These are phyloP conservation scores for Daldinia vernicosa DNA, from an alignment of 495 filamentous ascomycete species.

Conservation along the genomic window DNA sequence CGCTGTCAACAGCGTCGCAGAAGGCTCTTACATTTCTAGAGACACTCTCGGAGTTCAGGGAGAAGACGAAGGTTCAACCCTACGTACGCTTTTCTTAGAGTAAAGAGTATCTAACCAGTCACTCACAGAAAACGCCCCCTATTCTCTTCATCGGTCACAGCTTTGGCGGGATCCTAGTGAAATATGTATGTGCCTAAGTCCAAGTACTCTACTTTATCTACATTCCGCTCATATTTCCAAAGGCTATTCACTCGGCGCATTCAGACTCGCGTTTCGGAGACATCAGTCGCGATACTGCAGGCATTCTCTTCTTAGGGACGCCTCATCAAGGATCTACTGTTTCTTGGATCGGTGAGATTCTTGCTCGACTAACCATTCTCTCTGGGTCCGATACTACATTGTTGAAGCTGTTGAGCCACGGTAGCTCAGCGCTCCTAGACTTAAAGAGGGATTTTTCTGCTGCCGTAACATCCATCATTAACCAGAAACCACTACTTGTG, in stretches of 20 bases:
- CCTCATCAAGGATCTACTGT: not conserved
- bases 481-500: not conserved
- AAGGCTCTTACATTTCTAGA: conserved; percentile 7
- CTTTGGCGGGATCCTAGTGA: not conserved
- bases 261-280: not conserved
- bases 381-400: not conserved
- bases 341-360: not conserved
- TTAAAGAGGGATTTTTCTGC: not conserved
- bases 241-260: not conserved
- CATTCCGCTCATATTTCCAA: not conserved
- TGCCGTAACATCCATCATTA: not conserved
- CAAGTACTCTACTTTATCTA: not conserved
- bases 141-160: conserved; percentile 1
- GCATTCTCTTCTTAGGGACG: not conserved
- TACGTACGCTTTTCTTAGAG: not conserved
- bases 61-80: not conserved
- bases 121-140: not conserved
- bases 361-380: conserved; percentile 1
- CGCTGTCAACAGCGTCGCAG: conserved; percentile 7
- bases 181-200: not conserved
- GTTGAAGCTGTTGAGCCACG: not conserved
- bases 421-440: not conserved
- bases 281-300: not conserved
- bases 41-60: not conserved
- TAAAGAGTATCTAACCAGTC: not conserved